phyloP scores from a whole-genome alignment of 1,284 basidiomycete genomes.

The Irpex lacteus region DNA sequence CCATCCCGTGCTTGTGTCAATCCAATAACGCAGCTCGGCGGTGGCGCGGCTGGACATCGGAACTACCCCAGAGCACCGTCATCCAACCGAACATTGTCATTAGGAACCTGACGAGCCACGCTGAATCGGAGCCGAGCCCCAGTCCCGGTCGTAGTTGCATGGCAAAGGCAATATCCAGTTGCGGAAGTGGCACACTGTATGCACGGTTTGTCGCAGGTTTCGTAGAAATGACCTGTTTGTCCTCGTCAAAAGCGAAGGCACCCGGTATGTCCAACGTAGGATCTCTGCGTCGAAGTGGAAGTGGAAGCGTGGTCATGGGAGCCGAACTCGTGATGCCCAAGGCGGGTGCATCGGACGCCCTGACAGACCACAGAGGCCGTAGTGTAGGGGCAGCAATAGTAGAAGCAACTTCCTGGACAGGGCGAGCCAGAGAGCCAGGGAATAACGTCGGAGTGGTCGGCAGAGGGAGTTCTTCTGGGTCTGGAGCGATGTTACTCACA shows the following conservation, averaged over 20 bases:
- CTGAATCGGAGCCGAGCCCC: slow-evolving; percentile 65
- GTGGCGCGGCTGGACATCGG: not conserved
- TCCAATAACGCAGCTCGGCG: not conserved
- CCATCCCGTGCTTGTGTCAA: not conserved
- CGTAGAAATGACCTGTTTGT: slow-evolving; percentile 1
- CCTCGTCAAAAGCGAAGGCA: slow-evolving; percentile 18
- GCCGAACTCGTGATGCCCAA: slow-evolving; percentile 22
- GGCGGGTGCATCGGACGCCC: slow-evolving; percentile 33
- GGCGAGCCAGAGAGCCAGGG: slow-evolving; percentile 23
- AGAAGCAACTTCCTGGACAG: slow-evolving; percentile 23
- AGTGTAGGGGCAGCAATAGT: slow-evolving; percentile 20
- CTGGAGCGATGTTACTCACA: slow-evolving; percentile 20
- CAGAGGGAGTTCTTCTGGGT: slow-evolving; percentile 33
- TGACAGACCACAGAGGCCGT: slow-evolving; percentile 40
- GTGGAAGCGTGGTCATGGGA: slow-evolving; percentile 17
- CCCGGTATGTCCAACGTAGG: slow-evolving; percentile 19
- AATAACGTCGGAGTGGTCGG: slow-evolving; percentile 23
- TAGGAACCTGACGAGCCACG: slow-evolving; percentile 75
- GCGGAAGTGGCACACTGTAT: slow-evolving; percentile 38
- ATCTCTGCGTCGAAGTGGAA: not conserved
- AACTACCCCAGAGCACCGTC: slow-evolving; percentile 40
- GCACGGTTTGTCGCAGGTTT: slow-evolving; percentile 22
- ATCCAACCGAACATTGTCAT: slow-evolving; percentile 81
- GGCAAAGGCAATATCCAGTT: slow-evolving; percentile 63
- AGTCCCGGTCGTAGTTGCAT: slow-evolving; percentile 71